phyloP scores from a whole-genome alignment of 2,329 filamentous ascomycete species.

The Penicillium sp. region DNA sequence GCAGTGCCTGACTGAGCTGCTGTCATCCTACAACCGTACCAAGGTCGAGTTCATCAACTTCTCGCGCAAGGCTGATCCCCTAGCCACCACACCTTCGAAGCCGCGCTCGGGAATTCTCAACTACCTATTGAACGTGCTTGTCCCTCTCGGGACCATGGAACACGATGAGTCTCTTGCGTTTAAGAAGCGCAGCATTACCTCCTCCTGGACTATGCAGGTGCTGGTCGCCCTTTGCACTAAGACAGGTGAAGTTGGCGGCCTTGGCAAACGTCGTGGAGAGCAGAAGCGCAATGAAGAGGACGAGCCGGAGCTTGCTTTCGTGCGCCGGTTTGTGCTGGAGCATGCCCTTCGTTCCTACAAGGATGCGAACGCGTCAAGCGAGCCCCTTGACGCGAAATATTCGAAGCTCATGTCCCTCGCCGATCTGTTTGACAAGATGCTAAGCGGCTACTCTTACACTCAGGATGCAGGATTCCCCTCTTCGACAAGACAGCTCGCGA shows the following conservation, averaged over 20 bases:
- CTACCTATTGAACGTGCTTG: constrained; percentile 79
- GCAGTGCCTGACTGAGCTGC: constrained; percentile 82
- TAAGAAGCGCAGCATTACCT: constrained; percentile 83
- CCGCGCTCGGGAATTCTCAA: constrained; percentile 89
- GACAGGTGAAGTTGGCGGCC: constrained; percentile 69
- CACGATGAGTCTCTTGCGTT: constrained; percentile 68
- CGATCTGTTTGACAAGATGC: constrained; percentile 89
- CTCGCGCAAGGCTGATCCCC: constrained; percentile 81
- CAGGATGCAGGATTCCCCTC: constrained; percentile 44
- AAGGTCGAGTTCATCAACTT: constrained; percentile 99
- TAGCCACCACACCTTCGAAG: constrained; percentile 84
- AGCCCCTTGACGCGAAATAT: constrained; percentile 80
- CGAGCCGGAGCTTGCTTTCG: constrained; percentile 64
- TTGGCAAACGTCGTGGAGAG: constrained; percentile 52
- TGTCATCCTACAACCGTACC: constrained; percentile 86
- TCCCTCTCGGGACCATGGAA: constrained; percentile 61
- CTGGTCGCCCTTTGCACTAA: constrained; percentile 82
- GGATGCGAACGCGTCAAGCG: constrained; percentile 72
- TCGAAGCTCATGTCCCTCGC: constrained; percentile 79
- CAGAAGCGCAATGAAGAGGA: constrained; percentile 37
- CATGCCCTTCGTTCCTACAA: constrained; percentile 89
- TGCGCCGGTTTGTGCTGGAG: constrained; percentile 91
- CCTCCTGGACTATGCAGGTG: constrained; percentile 77
- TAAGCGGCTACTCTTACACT: constrained; percentile 69
- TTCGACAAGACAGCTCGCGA: constrained; percentile 78